phyloP scores from a whole-genome alignment of 805 yeast genomes.

The Metschnikowia lunata region DNA sequence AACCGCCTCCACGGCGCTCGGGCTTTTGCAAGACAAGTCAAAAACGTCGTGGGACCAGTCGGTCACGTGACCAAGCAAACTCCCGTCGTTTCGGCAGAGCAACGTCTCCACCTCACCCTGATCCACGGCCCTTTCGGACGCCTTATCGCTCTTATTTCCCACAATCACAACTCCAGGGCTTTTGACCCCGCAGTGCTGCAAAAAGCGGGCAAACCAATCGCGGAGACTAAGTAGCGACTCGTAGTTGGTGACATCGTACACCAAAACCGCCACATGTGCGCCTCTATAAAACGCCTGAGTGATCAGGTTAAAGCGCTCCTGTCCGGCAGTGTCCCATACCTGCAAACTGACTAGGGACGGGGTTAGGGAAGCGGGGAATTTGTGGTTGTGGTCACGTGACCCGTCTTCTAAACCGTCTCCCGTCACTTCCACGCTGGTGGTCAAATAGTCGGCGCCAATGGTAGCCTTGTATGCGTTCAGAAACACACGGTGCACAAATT shows the following conservation, averaged over 20 bases:
- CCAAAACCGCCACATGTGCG: constrained; percentile 50
- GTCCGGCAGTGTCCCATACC: constrained; percentile 52
- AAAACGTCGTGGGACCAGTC: constrained; percentile 33
- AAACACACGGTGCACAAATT: constrained; percentile 51
- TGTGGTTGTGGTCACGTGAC: constrained; percentile 2
- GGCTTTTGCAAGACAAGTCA: constrained; percentile 31
- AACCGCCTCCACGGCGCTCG: constrained; percentile 28
- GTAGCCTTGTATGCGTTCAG: constrained; percentile 55
- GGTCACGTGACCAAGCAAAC: constrained; percentile 23
- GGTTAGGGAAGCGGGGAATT: not conserved
- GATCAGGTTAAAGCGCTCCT: constrained; percentile 45
- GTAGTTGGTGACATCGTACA: constrained; percentile 51
- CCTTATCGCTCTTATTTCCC: constrained; percentile 48
- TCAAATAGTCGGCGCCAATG: constrained; percentile 55
- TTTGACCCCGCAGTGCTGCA: constrained; percentile 44
- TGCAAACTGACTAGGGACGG: constrained; percentile 39
- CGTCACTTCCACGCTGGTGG: constrained; percentile 31
- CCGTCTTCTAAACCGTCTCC: not conserved
- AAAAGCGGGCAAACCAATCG: constrained; percentile 46
- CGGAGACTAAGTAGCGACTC: constrained; percentile 45
- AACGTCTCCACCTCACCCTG: constrained; percentile 33
- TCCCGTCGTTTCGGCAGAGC: constrained; percentile 20
- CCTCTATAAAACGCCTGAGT: constrained; percentile 56
- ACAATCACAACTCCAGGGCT: constrained; percentile 48
- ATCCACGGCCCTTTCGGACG: constrained; percentile 32